A percentile compares a stretch with the other conserved stretches of the same genome.
phyloP scores from a whole-genome alignment of 176 grass and related monocot genomes.

The Triticum turgidum region DNA sequence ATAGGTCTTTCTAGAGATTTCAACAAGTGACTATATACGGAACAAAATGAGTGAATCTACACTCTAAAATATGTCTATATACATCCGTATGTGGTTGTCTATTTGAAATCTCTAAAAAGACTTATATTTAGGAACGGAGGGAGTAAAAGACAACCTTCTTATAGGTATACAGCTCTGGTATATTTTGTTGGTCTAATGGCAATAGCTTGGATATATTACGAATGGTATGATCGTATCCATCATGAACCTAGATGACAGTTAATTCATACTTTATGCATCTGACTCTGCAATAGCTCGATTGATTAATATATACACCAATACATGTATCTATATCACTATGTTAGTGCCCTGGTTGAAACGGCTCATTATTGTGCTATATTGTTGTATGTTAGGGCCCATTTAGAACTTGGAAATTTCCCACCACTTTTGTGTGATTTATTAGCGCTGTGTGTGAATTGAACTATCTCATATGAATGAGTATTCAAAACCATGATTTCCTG shows the following conservation, averaged over 20 bases:
- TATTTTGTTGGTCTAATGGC: not conserved
- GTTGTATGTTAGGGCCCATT: not conserved
- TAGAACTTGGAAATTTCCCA: not conserved
- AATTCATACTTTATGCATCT: not conserved
- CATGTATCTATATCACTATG: not conserved
- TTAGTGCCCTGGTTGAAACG: not conserved
- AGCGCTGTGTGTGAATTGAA: not conserved
- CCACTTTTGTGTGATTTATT: not conserved
- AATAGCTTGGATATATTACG: not conserved
- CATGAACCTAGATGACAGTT: not conserved
- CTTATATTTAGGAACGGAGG: too few relatives aligned
- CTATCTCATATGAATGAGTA: not conserved
- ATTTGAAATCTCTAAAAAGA: too few relatives aligned
- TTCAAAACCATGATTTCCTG: not conserved
- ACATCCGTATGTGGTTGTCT: too few relatives aligned
- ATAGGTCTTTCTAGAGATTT: too few relatives aligned
- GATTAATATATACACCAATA: not conserved
- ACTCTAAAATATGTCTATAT: too few relatives aligned
- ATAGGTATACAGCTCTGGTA: not conserved
- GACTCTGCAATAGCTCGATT: not conserved
- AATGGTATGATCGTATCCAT: not conserved
- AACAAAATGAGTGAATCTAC: too few relatives aligned
- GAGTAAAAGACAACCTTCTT: not conserved
- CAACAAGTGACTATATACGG: too few relatives aligned
- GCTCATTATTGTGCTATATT: not conserved